phyloP scores from a whole-genome alignment of 345 rosid species.

The Punica granatum region DNA sequence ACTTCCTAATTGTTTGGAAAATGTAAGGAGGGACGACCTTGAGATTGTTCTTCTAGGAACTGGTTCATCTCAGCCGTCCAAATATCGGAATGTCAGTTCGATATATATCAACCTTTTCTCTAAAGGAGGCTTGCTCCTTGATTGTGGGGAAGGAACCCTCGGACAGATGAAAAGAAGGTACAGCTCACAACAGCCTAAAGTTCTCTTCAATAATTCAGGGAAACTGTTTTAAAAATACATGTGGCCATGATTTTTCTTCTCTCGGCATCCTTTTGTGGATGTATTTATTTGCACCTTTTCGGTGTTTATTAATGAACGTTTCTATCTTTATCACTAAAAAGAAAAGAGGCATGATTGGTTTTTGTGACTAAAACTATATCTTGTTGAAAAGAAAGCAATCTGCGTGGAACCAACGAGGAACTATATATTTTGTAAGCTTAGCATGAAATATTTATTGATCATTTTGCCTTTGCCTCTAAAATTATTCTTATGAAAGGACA shows the following conservation, averaged over 20 bases:
- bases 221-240: no score
- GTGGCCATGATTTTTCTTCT: no score
- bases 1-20: constrained; percentile 67
- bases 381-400: no score
- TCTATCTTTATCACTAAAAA: no score
- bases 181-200: not conserved
- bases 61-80: constrained; percentile 98
- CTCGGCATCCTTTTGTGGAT: no score
- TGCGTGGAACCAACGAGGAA: not conserved
- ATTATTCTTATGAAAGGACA: no score
- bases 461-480: not conserved
- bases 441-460: not conserved
- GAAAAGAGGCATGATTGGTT: no score
- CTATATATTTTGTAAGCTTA: not conserved
- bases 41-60: constrained; percentile 93
- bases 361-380: no score
- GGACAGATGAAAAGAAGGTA: constrained; percentile 95
- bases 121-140: constrained; percentile 72
- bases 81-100: constrained; percentile 82
- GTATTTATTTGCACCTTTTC: no score
- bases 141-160: constrained; percentile 95
- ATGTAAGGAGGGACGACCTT: constrained; percentile 66
- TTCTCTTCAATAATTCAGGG: not conserved
- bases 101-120: constrained; percentile 66
- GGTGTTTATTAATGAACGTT: no score